These are phyloP conservation scores for Podospora pseudocomata DNA, from an alignment of 495 filamentous ascomycete species.

Conservation along the genomic window DNA sequence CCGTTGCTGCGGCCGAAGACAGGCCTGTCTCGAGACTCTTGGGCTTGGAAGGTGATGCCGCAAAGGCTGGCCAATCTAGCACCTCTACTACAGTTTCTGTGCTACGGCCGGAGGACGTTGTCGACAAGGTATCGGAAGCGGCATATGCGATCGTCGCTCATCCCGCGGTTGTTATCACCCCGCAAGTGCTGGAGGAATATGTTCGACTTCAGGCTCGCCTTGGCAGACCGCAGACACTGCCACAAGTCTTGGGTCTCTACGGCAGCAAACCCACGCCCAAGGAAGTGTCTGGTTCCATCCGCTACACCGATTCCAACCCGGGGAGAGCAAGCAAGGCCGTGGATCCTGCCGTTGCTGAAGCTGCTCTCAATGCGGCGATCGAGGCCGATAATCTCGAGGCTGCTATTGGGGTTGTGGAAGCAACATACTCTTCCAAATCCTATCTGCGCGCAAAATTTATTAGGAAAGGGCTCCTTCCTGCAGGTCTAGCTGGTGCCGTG, in stretches of 20 bases:
- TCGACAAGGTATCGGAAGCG: slow-evolving; percentile 45
- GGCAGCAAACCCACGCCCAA: slow-evolving; percentile 75
- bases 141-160: slow-evolving; percentile 66
- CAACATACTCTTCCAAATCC: slow-evolving; percentile 68
- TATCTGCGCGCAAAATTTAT: slow-evolving; percentile 63
- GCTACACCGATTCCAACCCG: slow-evolving; percentile 61
- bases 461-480: slow-evolving; percentile 42
- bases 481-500: slow-evolving; percentile 44
- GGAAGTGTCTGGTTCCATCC: slow-evolving; percentile 53
- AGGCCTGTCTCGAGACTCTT: slow-evolving; percentile 28
- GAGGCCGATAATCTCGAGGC: slow-evolving; percentile 67
- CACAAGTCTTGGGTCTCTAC: slow-evolving; percentile 75
- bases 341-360: slow-evolving; percentile 58
- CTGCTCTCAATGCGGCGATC: slow-evolving; percentile 74
- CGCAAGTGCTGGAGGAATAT: slow-evolving; percentile 62
- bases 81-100: slow-evolving; percentile 6
- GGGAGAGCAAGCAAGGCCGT: slow-evolving; percentile 67
- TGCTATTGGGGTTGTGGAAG: slow-evolving; percentile 75
- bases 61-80: slow-evolving; percentile 16
- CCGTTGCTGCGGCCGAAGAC: slow-evolving; percentile 13
- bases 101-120: slow-evolving; percentile 28
- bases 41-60: slow-evolving; percentile 24
- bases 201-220: slow-evolving; percentile 69
- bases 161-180: slow-evolving; percentile 78
- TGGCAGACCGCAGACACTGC: slow-evolving; percentile 65